Conservation (phyloP, 2,329 filamentous ascomycete genomes). For the Aureobasidium sp. region DNA sequence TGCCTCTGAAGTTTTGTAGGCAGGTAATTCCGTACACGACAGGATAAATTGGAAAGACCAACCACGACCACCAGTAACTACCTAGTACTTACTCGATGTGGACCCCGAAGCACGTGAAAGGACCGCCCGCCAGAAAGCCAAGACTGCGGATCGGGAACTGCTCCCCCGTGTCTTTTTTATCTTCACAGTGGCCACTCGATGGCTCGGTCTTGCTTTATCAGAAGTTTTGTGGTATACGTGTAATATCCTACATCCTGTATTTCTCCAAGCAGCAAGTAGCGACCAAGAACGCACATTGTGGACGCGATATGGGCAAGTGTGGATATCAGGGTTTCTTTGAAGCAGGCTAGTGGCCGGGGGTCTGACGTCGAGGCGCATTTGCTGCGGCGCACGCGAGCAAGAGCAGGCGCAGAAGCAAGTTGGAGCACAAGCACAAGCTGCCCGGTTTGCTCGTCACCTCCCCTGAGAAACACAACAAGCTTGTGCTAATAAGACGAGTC, state of each 20-base stretch:
- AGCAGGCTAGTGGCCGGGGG: not conserved
- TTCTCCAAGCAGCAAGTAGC: not conserved
- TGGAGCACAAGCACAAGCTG: slow-evolving; percentile 9
- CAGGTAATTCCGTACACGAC: not conserved
- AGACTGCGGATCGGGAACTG: not conserved
- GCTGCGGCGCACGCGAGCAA: slow-evolving; percentile 4
- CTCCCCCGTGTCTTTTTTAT: not conserved
- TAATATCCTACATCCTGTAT: not conserved
- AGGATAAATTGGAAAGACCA: not conserved
- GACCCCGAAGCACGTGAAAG: not conserved
- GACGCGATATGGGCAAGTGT: not conserved
- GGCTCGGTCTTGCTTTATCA: not conserved
- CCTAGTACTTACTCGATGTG: not conserved
- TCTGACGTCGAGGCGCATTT: not conserved
- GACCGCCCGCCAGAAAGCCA: not conserved
- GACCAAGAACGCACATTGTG: not conserved
- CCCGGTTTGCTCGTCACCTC: not conserved
- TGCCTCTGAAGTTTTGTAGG: not conserved
- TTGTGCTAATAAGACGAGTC: not conserved
- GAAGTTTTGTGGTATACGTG: no score
- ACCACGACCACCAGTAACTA: not conserved
- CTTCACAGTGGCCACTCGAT: not conserved
- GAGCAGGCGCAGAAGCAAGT: slow-evolving; percentile 3
- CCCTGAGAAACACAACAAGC: not conserved
- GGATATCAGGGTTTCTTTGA: not conserved